Base-by-base conservation (phyloP, 306 rosid species). In the Vachellia pachyceras region DNA sequence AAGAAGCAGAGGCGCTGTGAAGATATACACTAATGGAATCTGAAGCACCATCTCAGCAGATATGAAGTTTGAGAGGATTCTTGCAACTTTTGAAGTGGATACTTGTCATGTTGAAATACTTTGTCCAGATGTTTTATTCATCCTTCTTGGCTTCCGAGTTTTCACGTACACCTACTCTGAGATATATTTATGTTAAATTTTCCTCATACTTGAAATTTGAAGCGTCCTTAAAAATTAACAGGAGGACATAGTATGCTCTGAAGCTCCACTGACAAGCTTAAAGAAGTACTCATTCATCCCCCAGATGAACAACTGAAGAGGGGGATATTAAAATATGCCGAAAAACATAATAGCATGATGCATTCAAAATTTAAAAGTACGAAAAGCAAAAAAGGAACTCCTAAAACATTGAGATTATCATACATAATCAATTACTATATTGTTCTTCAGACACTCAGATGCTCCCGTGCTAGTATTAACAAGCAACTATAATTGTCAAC, bases 21-120 rank as follows among this genome's bases (percentile, higher is more conserved):
- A 87, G 90, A 55, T 63, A 87, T 0, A 78, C 78, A 65, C 33
- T 55, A 42, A 79, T 40, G 36, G 10, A 79, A 1, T 78, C 50
- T 13, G 86, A 78, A 75, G 87, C 86, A 70, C 84, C 90, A 5
- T 81, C 84, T 25, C 84, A 87, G 80, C 87, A 29, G 78, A 81
- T 6, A 84, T 82, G 72, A 87, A 84, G 36, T 81, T 64, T 0
- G 90, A 81, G 41, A 84, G 74, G 69, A 84, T 70, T 75, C 78
- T 87, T 0, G 87, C 76, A 0, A 87, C 87, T 87, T 84, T 81
- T 0, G 86, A 87, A 54, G 84, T 77, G 1, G 87, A 78, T 23
- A 65, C 6, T 18, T 42, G 60, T 79, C 79, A 81, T 7, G 50
- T 15, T 3, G 90, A 81, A 42, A 39, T 80, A 63, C 77, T 10